Percentiles rank a stretch among this genome's conserved stretches.
Conservation (phyloP, 345 rosid genomes). For the Gynandropsis gynandra region DNA sequence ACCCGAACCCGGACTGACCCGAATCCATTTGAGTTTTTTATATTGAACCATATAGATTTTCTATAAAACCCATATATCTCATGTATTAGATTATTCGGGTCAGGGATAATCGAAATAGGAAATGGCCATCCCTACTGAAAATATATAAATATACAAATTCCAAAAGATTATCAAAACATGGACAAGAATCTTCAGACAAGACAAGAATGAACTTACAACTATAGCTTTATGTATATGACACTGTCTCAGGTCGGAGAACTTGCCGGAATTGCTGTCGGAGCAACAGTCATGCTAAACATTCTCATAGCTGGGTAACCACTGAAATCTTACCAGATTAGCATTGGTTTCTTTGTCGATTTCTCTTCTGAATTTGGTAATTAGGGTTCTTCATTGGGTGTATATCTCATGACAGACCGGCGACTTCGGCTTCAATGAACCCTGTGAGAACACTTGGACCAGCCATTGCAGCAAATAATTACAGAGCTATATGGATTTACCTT, state of each 20-base stretch:
- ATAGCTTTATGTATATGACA: not conserved
- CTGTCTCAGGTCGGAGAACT: constrained; percentile 76
- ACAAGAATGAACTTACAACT: not conserved
- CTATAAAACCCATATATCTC: too few relatives aligned
- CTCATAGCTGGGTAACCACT: constrained; percentile 69
- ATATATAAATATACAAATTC: not conserved
- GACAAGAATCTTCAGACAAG: not conserved
- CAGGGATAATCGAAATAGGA: too few relatives aligned
- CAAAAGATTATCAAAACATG: not conserved
- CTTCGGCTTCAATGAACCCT: constrained; percentile 90
- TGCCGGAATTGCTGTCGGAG: constrained; percentile 93
- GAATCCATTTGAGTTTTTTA: too few relatives aligned
- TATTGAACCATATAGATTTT: too few relatives aligned
- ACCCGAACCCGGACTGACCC: too few relatives aligned
- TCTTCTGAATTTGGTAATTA: not conserved
- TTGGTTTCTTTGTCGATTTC: not conserved
- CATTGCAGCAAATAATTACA: constrained; percentile 70
- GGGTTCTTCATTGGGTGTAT: not conserved
- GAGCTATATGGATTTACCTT: constrained; percentile 79
- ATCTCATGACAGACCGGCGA: constrained; percentile 41
- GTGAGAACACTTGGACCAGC: constrained; percentile 87
- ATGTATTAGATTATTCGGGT: too few relatives aligned
- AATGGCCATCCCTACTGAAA: too few relatives aligned
- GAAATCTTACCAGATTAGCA: not conserved
- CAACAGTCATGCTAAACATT: constrained; percentile 82